Percentiles rank a stretch among this genome's conserved stretches.
Conservation (phyloP, 2,329 filamentous ascomycete genomes). For the Nemania sp. region DNA sequence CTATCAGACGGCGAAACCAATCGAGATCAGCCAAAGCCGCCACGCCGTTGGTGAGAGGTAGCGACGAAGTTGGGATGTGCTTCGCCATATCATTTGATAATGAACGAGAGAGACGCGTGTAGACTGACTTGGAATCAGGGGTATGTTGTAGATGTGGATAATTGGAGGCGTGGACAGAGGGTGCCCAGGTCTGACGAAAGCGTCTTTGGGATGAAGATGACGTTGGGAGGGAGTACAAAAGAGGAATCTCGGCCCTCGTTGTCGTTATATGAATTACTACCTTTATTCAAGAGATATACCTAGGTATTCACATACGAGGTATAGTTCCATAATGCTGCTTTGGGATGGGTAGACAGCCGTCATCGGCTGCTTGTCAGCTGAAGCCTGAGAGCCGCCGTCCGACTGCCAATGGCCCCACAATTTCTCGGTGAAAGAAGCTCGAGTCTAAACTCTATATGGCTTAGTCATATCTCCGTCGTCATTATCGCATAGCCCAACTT, state of each 20-base stretch:
- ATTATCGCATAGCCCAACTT: conserved; percentile 10
- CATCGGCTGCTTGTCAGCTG: neutral
- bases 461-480: conserved; percentile 8
- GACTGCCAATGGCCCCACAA: too few relatives aligned
- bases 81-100: conserved; percentile 17
- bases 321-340: too few relatives aligned
- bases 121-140: neutral
- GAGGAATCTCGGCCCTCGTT: too few relatives aligned
- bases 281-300: too few relatives aligned
- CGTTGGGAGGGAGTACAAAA: neutral
- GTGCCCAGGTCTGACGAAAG: neutral
- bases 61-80: neutral
- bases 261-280: too few relatives aligned
- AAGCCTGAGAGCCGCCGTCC: neutral
- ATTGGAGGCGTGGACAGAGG: neutral
- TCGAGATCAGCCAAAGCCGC: conserved; percentile 1
- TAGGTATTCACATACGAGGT: too few relatives aligned
- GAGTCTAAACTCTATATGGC: too few relatives aligned
- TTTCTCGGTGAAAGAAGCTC: too few relatives aligned
- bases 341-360: neutral
- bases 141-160: neutral
- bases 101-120: conserved; percentile 9
- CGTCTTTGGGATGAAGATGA: neutral
- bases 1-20: conserved; percentile 9
- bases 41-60: conserved; percentile 21